Evolutionary conservation across 1,284 basidiomycete genomes (phyloP).

Genomic region (Papiliotrema flavescens): DNA sequence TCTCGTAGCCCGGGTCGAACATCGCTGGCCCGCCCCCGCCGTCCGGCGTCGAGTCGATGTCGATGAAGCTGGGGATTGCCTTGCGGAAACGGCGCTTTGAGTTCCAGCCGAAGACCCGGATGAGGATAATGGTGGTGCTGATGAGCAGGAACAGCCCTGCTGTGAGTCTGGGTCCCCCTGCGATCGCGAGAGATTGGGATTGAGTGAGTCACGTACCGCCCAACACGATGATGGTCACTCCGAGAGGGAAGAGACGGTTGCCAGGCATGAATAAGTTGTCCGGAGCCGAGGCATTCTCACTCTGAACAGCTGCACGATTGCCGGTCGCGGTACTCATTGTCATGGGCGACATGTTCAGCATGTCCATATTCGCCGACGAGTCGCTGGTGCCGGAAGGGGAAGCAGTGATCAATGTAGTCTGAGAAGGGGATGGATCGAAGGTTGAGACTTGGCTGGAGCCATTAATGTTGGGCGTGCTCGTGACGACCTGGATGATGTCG

Average conservation of each 20-base stretch:
- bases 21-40: neutral
- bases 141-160: slow-evolving; percentile 13
- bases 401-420: no score
- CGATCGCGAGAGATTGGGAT: no score
- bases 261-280: slow-evolving; percentile 6
- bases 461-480: no score
- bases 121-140: slow-evolving; percentile 5
- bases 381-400: no score
- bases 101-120: slow-evolving; percentile 6
- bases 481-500: no score
- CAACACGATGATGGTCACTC: slow-evolving; percentile 6
- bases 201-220: slow-evolving; percentile 6
- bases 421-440: no score
- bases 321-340: neutral
- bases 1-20: neutral
- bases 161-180: neutral
- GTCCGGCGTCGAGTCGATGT: neutral
- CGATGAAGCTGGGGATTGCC: neutral
- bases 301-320: neutral
- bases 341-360: no score
- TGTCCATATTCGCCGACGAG: no score
- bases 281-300: neutral
- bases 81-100: neutral
- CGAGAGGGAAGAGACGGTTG: slow-evolving; percentile 12
- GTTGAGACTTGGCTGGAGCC: no score